These are phyloP conservation scores for Penicillium brevicompactum DNA, from an alignment of 2,329 filamentous ascomycete genomes.

Conservation along the genomic window DNA sequence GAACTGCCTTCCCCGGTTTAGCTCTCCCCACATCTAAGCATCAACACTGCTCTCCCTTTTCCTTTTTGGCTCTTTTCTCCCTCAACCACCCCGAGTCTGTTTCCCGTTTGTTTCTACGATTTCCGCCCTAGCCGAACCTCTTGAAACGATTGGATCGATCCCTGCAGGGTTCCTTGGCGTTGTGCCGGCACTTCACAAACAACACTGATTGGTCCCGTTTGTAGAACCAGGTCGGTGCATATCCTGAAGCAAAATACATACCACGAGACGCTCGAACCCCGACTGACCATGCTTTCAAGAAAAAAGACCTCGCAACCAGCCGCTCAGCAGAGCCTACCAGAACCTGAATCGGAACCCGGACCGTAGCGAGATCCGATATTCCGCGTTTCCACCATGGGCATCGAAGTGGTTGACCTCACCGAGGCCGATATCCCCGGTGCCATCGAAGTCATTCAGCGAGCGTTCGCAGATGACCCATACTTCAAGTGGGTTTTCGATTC, in stretches of 20 bases:
- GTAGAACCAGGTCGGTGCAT: background rate
- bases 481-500: conserved; percentile 67
- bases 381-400: conserved; percentile 44
- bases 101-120: background rate
- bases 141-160: background rate
- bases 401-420: conserved; percentile 59
- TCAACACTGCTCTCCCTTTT: background rate
- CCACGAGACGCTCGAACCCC: background rate
- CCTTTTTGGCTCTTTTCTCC: background rate
- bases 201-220: background rate
- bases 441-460: conserved; percentile 66
- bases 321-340: background rate
- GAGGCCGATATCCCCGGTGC: conserved; percentile 65
- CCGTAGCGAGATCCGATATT: background rate
- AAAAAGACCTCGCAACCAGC: background rate
- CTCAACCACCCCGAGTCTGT: background rate
- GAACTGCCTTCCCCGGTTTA: conserved; percentile 26
- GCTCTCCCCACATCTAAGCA: conserved; percentile 13
- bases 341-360: background rate
- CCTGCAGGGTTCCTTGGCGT: background rate
- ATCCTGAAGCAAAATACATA: background rate
- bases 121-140: background rate
- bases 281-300: background rate
- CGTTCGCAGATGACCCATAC: conserved; percentile 69
- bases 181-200: background rate